A percentile compares a stretch with the other conserved stretches of the same genome.
Conservation (phyloP, 2,329 filamentous ascomycete genomes). For the Talaromyces sp. region DNA sequence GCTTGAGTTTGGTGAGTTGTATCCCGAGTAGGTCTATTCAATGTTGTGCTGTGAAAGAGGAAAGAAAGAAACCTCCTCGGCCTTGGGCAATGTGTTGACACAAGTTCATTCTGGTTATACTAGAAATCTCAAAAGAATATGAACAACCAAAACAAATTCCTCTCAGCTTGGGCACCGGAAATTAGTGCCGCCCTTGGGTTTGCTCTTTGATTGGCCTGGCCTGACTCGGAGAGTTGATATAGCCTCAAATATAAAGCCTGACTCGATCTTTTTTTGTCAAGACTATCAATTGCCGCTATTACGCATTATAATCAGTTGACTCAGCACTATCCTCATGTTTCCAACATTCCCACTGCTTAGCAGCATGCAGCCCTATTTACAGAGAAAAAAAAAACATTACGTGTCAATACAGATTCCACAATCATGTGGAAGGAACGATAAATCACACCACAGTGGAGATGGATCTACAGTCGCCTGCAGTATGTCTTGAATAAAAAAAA, state of each 20-base stretch:
- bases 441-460: neutral
- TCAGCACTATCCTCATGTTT: neutral
- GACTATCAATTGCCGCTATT: neutral
- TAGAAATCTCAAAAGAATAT: neutral
- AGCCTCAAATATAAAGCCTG: neutral
- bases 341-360: neutral
- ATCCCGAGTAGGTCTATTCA: neutral
- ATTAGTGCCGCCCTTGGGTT: neutral
- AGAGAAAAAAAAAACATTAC: neutral
- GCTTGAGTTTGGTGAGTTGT: neutral
- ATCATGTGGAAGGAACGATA: neutral
- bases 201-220: neutral
- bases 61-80: neutral
- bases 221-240: neutral
- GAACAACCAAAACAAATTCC: neutral
- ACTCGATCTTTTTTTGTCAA: neutral
- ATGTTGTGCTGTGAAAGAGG: neutral
- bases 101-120: neutral
- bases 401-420: neutral
- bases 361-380: neutral
- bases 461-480: neutral
- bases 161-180: neutral
- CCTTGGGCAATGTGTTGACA: neutral
- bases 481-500: neutral
- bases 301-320: neutral